Evolutionary conservation across 805 yeast genomes (phyloP), one percentile per base, ranked within the genome.

Genomic region (baker's yeast (Saccharomyces cerevisiae)): DNA sequence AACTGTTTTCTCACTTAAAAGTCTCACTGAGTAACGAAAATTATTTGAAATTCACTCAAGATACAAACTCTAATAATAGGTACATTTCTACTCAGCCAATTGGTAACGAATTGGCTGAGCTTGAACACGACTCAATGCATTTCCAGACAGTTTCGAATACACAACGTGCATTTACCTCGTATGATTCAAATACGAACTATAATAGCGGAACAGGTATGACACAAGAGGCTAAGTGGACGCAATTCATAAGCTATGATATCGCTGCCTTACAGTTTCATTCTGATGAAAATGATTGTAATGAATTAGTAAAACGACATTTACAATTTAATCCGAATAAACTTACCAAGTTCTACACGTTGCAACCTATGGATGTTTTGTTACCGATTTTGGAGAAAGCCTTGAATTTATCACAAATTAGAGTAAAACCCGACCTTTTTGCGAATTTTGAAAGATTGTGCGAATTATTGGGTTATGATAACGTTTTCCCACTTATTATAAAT

Each of bases 11-110:
- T 31, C 79, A 75, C 31, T 69, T 85, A 51, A 79, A 76, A 54
- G 75, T 84, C 48, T 80, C 79, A 8, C 61, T 82, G 48, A 71
- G 77, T n/a, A 83, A 80, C 59, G 77, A 76, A 8, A 78, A 76
- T 21, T 73, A 73, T 50, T 50, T 63, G 21, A 51, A 51, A 48
- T 65, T 61, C n/a, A 66, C 69, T 0, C 69, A 62, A 31, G 62
- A 59, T 28, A 30, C 46, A 1, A 52, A 22, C 43, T 41, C 46
- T 17, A 36, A 47, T 24, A 11, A 14, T 14, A 47, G 30, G 13
- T 46, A 46, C 47, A 24, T 52, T 21, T 70, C 76, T 6, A 74
- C 85, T 2, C 85, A 81, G 58, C 84, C 84, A 0, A 62, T 71
- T 10, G 47, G 50, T 10, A 55, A 61, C 27, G 76, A 75, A 47